These are phyloP conservation scores for Ophiocordyceps australis DNA, from an alignment of 2,329 filamentous ascomycete species.

Conservation along the genomic window DNA sequence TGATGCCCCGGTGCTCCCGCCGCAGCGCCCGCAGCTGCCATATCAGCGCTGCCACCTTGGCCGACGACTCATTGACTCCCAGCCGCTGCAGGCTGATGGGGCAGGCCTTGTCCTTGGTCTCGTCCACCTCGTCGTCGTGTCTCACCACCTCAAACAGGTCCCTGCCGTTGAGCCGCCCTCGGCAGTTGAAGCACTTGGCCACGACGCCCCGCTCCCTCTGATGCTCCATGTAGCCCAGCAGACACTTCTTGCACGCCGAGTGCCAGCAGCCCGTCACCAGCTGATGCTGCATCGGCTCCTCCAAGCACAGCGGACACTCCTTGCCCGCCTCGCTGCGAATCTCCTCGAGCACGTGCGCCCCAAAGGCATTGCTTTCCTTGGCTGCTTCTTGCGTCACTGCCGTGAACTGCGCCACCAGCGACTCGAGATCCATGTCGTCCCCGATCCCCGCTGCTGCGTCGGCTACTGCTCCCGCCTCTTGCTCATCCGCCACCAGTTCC, in stretches of 20 bases:
- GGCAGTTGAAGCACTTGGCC: constrained; percentile 80
- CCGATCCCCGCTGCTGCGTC: constrained; percentile 67
- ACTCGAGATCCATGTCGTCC: constrained; percentile 90
- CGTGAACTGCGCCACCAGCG: constrained; percentile 71
- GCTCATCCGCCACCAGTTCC: constrained; percentile 71
- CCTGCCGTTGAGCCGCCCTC: constrained; percentile 60
- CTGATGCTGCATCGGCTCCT: constrained; percentile 91
- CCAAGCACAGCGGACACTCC: constrained; percentile 87
- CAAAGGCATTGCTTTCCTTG: constrained; percentile 47
- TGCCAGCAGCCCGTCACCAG: constrained; percentile 96
- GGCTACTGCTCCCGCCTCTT: constrained; percentile 54
- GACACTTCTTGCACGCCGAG: constrained; percentile 83
- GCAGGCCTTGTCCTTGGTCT: constrained; percentile 20
- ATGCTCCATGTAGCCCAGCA: constrained; percentile 80
- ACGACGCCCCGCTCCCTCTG: constrained; percentile 59
- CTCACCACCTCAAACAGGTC: constrained; percentile 88
- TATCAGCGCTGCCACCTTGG: constrained; percentile 73
- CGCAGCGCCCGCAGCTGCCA: constrained; percentile 54
- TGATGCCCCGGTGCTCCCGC: constrained; percentile 47
- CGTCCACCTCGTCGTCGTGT: constrained; percentile 42
- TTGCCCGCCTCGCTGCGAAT: constrained; percentile 78
- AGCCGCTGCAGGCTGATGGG: constrained; percentile 43
- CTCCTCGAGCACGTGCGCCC: constrained; percentile 72
- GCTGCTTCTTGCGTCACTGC: constrained; percentile 43
- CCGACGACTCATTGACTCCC: constrained; percentile 52